These are phyloP conservation scores for Betula pendula DNA, from an alignment of 306 rosid genomes.

Conservation along the genomic window DNA sequence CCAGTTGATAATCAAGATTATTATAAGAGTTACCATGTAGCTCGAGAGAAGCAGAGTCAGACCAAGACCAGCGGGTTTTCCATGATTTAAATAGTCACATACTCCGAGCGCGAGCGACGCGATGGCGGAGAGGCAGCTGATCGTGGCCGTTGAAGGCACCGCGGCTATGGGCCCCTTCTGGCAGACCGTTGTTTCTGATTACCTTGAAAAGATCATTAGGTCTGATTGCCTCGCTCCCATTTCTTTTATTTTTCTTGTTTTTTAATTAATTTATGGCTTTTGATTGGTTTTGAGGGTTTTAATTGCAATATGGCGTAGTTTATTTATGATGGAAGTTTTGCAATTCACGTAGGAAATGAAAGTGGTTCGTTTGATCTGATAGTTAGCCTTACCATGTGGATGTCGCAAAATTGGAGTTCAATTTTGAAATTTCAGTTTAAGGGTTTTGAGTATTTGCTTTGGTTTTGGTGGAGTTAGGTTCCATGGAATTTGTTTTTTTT, in stretches of 20 bases:
- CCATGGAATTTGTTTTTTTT: neutral
- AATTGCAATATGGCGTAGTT: neutral
- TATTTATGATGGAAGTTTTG: neutral
- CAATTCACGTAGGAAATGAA: neutral
- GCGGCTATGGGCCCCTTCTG: constrained; percentile 88
- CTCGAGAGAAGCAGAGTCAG: no score
- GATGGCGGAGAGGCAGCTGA: constrained; percentile 84
- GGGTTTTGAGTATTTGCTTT: neutral
- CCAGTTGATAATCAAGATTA: no score
- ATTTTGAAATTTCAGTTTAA: neutral
- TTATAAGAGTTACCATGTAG: no score
- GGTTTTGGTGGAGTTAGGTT: neutral
- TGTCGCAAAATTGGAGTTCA: neutral
- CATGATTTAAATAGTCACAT: no score
- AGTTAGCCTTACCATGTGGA: neutral
- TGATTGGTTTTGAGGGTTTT: neutral
- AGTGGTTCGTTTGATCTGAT: neutral
- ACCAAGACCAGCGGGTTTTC: no score
- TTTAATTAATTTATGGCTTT: neutral
- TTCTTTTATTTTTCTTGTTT: neutral
- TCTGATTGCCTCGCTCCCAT: constrained; percentile 7
- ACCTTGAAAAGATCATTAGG: constrained; percentile 82
- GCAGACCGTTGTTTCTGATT: constrained; percentile 58
- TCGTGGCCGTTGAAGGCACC: constrained; percentile 75
- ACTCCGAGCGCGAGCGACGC: neutral